A percentile compares a stretch with the other conserved stretches of the same genome.
Conservation (phyloP, 2,329 filamentous ascomycete genomes). For the Penicillium sp. region DNA sequence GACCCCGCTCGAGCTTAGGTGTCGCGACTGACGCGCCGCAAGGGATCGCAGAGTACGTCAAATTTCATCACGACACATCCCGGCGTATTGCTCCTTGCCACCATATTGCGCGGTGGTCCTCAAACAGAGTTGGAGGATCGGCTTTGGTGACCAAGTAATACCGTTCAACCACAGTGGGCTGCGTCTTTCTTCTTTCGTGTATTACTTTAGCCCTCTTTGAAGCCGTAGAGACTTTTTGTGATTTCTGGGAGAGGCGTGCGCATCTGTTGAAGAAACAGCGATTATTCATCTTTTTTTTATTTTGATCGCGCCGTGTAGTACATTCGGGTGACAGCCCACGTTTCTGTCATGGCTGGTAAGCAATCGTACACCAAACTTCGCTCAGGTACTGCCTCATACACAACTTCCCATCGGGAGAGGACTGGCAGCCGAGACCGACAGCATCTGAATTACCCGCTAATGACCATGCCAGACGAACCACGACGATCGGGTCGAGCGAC, state of each 20-base stretch:
- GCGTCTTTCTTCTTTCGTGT: slow-evolving; percentile 37
- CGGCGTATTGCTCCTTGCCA: slow-evolving; percentile 16
- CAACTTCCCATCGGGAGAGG: not conserved
- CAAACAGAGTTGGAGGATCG: slow-evolving; percentile 16
- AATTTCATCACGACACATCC: slow-evolving; percentile 4
- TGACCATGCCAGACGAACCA: slow-evolving; percentile 66
- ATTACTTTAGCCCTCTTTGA: slow-evolving; percentile 40
- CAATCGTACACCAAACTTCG: slow-evolving; percentile 37
- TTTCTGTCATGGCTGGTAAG: slow-evolving; percentile 62
- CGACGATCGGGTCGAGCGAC: slow-evolving; percentile 93
- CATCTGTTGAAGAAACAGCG: slow-evolving; percentile 22
- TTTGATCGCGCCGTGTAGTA: slow-evolving; percentile 40
- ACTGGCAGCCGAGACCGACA: not conserved
- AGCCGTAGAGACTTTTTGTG: slow-evolving; percentile 41
- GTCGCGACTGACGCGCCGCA: slow-evolving; percentile 28
- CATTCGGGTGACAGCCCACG: slow-evolving; percentile 27
- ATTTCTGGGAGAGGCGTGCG: slow-evolving; percentile 26
- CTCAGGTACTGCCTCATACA: slow-evolving; percentile 7
- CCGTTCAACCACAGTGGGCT: slow-evolving; percentile 3
- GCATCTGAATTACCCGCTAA: slow-evolving; percentile 29
- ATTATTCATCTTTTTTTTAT: not conserved
- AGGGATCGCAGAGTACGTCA: slow-evolving; percentile 21
- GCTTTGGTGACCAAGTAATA: slow-evolving; percentile 19
- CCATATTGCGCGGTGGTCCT: slow-evolving; percentile 9
- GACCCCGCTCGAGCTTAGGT: slow-evolving; percentile 32